phyloP scores from a whole-genome alignment of 225 moss, liverwort and hornwort species.

The Takakia lepidozioides region DNA sequence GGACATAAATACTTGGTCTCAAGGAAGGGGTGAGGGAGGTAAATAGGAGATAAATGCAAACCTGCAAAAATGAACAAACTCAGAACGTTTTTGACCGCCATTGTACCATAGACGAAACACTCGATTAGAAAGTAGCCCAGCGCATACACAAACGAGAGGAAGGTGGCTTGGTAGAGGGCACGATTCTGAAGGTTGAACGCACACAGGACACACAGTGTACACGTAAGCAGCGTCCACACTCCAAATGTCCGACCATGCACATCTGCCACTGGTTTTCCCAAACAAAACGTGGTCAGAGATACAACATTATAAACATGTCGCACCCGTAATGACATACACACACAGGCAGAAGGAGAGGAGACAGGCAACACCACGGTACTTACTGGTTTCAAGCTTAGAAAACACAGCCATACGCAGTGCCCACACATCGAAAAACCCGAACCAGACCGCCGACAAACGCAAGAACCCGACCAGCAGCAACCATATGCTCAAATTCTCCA shows the following conservation, averaged over 20 bases:
- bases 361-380: conserved; percentile 6
- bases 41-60: conserved; percentile 3
- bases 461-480: conserved; percentile 61
- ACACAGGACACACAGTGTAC: conserved; percentile 68
- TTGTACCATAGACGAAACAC: conserved; percentile 64
- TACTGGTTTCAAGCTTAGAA: conserved; percentile 67
- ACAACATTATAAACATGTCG: background rate
- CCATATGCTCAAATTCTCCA: conserved; percentile 76
- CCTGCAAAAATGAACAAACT: conserved; percentile 70
- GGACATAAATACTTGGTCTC: too few species aligned
- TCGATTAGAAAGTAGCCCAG: conserved; percentile 69
- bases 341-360: background rate
- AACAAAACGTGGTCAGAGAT: background rate
- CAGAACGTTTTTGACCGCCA: conserved; percentile 52
- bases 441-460: conserved; percentile 77
- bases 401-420: conserved; percentile 69
- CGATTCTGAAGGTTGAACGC: conserved; percentile 64
- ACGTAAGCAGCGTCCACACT: conserved; percentile 89
- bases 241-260: conserved; percentile 96
- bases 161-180: conserved; percentile 57
- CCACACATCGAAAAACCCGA: conserved; percentile 79
- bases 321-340: background rate
- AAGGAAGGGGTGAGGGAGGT: too few species aligned
- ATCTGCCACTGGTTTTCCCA: conserved; percentile 60
- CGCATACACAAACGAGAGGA: conserved; percentile 76